Evolutionary conservation across 164 flowering plant species (phyloP).

Genomic region (Platanus orientalis): DNA sequence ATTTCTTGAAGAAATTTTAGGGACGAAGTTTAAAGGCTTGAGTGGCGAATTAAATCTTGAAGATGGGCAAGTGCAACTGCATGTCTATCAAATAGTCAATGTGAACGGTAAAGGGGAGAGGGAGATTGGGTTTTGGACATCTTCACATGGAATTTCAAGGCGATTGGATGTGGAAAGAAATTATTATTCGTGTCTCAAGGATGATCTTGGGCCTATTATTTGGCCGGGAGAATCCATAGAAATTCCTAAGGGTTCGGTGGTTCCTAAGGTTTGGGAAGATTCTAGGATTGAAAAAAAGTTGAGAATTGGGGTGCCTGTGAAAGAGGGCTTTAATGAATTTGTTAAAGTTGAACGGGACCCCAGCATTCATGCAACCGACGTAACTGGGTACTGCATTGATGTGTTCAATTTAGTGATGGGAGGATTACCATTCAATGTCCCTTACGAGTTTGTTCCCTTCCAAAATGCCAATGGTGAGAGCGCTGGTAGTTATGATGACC

Average conservation of each 20-base stretch:
- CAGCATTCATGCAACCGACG: neutral
- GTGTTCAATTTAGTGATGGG: constrained; percentile 8
- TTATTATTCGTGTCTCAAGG: neutral
- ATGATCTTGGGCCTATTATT: constrained; percentile 6
- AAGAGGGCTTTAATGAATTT: constrained; percentile 9
- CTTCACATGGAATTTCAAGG: too few species aligned
- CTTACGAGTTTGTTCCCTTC: constrained; percentile 1
- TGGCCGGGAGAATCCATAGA: constrained; percentile 25
- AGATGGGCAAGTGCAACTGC: too few species aligned
- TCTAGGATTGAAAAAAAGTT: too few species aligned
- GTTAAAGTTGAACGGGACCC: constrained; percentile 7
- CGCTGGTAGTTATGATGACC: neutral
- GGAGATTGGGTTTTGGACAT: too few species aligned
- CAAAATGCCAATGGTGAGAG: neutral
- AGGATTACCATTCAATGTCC: constrained; percentile 7
- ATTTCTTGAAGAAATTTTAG: too few species aligned
- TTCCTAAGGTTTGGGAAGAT: neutral
- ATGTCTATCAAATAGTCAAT: too few species aligned
- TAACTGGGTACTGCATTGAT: constrained; percentile 4
- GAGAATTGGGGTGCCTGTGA: constrained; percentile 11
- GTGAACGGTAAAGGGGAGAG: too few species aligned
- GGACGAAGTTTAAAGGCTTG: too few species aligned
- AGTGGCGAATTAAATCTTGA: too few species aligned
- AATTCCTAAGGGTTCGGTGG: constrained; percentile 7
- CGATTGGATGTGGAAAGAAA: too few species aligned